Base-by-base conservation (phyloP, 2,329 filamentous ascomycete genomes). In the Lecanicillium sp. region DNA sequence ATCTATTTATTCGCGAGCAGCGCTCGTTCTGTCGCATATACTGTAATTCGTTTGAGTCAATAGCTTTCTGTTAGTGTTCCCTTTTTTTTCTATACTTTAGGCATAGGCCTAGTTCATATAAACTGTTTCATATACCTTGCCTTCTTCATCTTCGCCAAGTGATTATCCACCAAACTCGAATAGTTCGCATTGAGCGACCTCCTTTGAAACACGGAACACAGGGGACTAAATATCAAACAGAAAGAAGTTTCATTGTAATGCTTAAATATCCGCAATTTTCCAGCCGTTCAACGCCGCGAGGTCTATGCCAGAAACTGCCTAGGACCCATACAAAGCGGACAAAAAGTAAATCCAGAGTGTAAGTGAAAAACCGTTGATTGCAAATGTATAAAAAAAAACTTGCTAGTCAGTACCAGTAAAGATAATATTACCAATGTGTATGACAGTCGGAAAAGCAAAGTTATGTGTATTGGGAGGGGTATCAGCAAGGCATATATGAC, bases 231-330 rank as follows among this genome's bases (percentile, higher is more conserved):
- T n/a, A n/a, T 14, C 15, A 17, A 32, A 37, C 43, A 46, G 11
- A 32, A 39, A 46, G 11, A 24, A 30, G 15, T 9, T 39, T 23
- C 14, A 39, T 46, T 46, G 26, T 24, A 30, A 39, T 21, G 33
- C 24, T 19, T 17, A 46, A 38, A 26, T 24, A 26, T 38, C 19
- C 29, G 21, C 5, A 33, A n/a, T 32, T 39, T 46, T 29, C 35
- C 43, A 46, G 43, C 43, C 43, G 32, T 29, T 29, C 35, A 46
- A 46, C 33, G 33, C 33, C 43, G 20, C 30, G 30, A 32, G 11
- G 12, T 26, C 15, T 38, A 39, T 46, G 20, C 33, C 43, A 46
- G 43, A 39, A 17, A 12, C 12, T 44, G 17, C n/a, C n/a, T 6
- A 38, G 15, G 2, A 29, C 20, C 20, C 32, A 12, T 38, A 6